Percentiles rank a stretch among this genome's conserved stretches.
Evolutionary conservation across 2,329 filamentous ascomycete species (phyloP).

Genomic region (Hypoxylon sp.): DNA sequence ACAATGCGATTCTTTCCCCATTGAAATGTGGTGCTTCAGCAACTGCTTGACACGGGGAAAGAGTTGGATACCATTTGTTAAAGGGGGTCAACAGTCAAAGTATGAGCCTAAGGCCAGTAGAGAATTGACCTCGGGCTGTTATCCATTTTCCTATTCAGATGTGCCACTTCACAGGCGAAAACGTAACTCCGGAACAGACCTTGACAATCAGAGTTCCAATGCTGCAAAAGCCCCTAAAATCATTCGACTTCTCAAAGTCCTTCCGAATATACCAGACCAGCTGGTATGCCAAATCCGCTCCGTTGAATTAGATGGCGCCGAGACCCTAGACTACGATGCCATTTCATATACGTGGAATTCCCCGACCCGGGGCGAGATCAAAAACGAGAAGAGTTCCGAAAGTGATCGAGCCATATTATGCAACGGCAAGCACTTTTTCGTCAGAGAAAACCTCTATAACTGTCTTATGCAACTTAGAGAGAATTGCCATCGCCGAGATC

Average conservation of each 20-base stretch:
- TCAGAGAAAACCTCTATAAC: conserved; percentile 42
- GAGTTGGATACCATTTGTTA: conserved; percentile 21
- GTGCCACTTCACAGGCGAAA: conserved; percentile 22
- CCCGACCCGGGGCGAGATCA: conserved; percentile 29
- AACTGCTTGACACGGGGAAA: conserved; percentile 14
- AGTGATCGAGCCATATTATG: conserved; percentile 28
- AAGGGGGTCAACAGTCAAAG: conserved; percentile 5
- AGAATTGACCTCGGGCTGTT: not conserved
- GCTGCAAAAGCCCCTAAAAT: not conserved
- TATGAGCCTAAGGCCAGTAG: conserved; percentile 2
- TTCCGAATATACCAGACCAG: conserved; percentile 26
- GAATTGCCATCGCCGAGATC: conserved; percentile 27
- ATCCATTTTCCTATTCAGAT: conserved; percentile 32
- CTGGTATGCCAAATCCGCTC: conserved; percentile 34
- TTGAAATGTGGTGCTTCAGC: conserved; percentile 40
- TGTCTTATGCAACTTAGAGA: conserved; percentile 42
- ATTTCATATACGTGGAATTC: conserved; percentile 46
- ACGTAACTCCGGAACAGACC: not conserved
- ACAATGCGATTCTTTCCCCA: conserved; percentile 30
- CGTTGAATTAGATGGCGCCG: conserved; percentile 22
- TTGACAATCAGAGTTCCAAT: not conserved
- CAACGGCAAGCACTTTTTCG: conserved; percentile 21
- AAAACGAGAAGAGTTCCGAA: conserved; percentile 21
- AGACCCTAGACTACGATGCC: conserved; percentile 37
- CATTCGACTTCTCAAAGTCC: conserved; percentile 42